Conservation (phyloP, 106 monocot genomes). For the Acorus calamus region DNA sequence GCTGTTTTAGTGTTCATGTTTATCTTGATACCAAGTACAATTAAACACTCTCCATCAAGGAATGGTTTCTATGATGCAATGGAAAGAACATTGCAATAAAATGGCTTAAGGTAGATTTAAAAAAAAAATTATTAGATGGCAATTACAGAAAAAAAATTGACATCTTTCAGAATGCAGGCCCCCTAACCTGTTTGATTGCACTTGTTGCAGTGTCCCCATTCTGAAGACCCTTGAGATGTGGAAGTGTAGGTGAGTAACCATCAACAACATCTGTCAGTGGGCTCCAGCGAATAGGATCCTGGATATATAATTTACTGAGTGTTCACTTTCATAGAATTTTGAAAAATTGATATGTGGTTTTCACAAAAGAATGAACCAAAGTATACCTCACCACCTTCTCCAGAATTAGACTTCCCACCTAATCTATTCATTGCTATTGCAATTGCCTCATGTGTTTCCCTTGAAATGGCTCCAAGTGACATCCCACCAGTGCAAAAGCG, state of each 20-base stretch:
- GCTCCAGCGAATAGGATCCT: constrained; percentile 98
- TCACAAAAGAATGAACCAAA: no score
- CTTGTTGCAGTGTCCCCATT: constrained; percentile 99
- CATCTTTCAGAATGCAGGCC: neutral
- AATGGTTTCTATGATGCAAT: no score
- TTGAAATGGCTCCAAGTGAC: constrained; percentile 96
- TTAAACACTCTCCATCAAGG: no score
- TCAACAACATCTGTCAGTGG: constrained; percentile 90
- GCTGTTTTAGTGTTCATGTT: no score
- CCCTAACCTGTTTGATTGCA: constrained; percentile 85
- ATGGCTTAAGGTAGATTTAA: neutral
- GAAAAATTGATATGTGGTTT: no score
- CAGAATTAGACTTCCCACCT: constrained; percentile 96
- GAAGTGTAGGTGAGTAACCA: constrained; percentile 97
- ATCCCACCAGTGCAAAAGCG: constrained; percentile 99
- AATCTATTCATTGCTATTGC: constrained; percentile 99
- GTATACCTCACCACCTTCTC: constrained; percentile 95
- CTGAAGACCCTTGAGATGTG: constrained; percentile 98
- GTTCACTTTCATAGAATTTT: no score
- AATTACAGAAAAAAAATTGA: neutral
- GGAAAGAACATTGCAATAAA: no score
- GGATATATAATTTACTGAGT: constrained; percentile 1
- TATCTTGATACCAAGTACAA: no score
- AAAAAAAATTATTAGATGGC: neutral
- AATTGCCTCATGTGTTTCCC: constrained; percentile 98